Conservation (phyloP, 768 basidiomycete species). For the Mycena latifolia region DNA sequence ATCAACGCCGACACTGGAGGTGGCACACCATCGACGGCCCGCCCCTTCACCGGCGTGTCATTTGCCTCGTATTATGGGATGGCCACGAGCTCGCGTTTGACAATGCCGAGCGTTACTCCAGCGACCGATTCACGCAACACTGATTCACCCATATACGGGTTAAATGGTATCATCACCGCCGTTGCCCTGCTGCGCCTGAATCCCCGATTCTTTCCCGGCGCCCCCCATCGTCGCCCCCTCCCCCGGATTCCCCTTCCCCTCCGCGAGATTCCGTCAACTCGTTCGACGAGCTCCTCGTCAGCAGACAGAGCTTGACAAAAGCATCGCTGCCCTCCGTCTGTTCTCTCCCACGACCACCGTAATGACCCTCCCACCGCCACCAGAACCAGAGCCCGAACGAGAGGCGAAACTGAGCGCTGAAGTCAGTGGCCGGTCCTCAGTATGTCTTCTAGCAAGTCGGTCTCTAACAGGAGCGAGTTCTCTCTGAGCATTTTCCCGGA, state of each 20-base stretch:
- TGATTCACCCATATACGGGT: slow-evolving; percentile 60
- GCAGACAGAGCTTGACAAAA: slow-evolving; percentile 74
- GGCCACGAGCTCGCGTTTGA: slow-evolving; percentile 33
- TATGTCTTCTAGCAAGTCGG: slow-evolving; percentile 42
- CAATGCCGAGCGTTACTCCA: slow-evolving; percentile 23
- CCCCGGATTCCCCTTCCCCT: slow-evolving; percentile 12
- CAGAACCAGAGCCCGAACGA: slow-evolving; percentile 12
- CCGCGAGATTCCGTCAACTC: slow-evolving; percentile 50
- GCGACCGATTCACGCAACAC: slow-evolving; percentile 28
- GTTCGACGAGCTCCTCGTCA: slow-evolving; percentile 68
- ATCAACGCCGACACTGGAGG: slow-evolving; percentile 21
- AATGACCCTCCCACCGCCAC: slow-evolving; percentile 21
- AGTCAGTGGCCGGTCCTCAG: slow-evolving; percentile 11
- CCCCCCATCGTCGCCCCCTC: slow-evolving; percentile 25
- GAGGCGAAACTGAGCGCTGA: neutral
- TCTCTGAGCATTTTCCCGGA: slow-evolving; percentile 79
- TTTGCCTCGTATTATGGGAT: slow-evolving; percentile 51
- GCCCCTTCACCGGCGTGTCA: slow-evolving; percentile 41
- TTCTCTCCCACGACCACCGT: slow-evolving; percentile 47
- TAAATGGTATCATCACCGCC: slow-evolving; percentile 50
- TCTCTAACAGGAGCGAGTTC: slow-evolving; percentile 63
- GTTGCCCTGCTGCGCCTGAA: slow-evolving; percentile 22
- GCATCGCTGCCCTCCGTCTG: slow-evolving; percentile 68
- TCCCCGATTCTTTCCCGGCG: slow-evolving; percentile 31
- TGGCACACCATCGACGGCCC: slow-evolving; percentile 26